phyloP scores from a whole-genome alignment of 2,329 filamentous ascomycete genomes.

The Alternaria metachromatica region DNA sequence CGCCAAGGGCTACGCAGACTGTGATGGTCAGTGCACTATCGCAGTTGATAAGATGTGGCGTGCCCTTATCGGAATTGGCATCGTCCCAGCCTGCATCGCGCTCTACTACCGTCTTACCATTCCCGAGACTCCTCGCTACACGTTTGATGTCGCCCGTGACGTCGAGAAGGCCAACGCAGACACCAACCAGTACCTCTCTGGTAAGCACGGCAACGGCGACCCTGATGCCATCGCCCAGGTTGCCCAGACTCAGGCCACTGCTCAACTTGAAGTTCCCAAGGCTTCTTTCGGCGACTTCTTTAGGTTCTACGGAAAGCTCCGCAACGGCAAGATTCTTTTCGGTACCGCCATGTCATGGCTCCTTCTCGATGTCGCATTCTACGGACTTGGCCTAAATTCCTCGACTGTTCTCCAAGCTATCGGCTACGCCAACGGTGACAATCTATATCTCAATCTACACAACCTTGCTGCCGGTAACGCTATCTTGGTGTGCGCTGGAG shows the following conservation, averaged over 20 bases:
- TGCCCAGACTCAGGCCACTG: constrained; percentile 61
- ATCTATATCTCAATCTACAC: constrained; percentile 72
- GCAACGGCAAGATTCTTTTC: constrained; percentile 73
- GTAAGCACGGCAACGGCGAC: constrained; percentile 65
- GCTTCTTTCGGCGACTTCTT: constrained; percentile 76
- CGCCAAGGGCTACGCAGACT: constrained; percentile 29
- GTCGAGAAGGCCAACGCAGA: constrained; percentile 67
- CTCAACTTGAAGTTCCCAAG: constrained; percentile 69
- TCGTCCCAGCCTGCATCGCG: constrained; percentile 51
- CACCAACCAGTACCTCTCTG: constrained; percentile 74
- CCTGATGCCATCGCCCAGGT: constrained; percentile 72
- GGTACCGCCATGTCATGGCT: constrained; percentile 83
- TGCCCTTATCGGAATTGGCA: constrained; percentile 50
- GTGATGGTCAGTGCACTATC: constrained; percentile 38
- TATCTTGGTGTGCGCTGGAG: constrained; percentile 78
- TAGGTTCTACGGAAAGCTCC: constrained; percentile 72
- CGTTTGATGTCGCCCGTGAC: constrained; percentile 51
- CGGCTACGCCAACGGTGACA: constrained; percentile 68
- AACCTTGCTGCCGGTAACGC: constrained; percentile 80
- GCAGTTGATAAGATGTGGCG: constrained; percentile 53
- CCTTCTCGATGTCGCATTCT: constrained; percentile 64
- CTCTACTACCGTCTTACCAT: constrained; percentile 53
- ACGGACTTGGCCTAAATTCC: constrained; percentile 73
- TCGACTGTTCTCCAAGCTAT: constrained; percentile 73
- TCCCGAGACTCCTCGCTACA: constrained; percentile 52